phyloP scores from a whole-genome alignment of 2,329 filamentous ascomycete species.

The Daldinia eschscholtzii region DNA sequence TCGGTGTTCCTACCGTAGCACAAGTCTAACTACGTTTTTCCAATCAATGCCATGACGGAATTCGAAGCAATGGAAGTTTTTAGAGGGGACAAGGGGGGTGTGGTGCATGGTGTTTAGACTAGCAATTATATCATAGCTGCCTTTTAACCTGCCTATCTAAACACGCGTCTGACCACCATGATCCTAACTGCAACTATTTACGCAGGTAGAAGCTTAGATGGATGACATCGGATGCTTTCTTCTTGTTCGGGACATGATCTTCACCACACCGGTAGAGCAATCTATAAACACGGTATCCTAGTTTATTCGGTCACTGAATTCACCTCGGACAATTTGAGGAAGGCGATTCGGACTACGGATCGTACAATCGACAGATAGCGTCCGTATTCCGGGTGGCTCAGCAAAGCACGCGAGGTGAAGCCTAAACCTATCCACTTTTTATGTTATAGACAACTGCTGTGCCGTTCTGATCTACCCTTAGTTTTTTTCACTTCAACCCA shows the following conservation, averaged over 20 bases:
- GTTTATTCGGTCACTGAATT: neutral
- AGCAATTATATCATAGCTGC: constrained; percentile 9
- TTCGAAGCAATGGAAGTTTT: neutral
- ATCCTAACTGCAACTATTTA: neutral
- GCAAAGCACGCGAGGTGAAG: constrained; percentile 6
- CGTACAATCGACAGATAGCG: neutral
- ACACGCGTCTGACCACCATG: constrained; percentile 3
- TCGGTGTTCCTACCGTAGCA: constrained; percentile 13
- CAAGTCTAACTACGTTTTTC: constrained; percentile 1
- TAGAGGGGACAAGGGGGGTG: neutral
- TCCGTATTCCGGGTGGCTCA: constrained; percentile 27
- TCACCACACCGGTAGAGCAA: constrained; percentile 1
- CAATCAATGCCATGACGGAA: neutral
- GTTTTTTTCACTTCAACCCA: neutral
- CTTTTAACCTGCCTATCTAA: neutral
- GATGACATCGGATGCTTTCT: neutral
- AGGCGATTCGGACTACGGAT: constrained; percentile 12
- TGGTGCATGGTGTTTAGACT: neutral
- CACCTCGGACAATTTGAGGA: neutral
- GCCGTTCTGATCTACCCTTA: constrained; percentile 15
- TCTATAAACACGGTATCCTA: neutral
- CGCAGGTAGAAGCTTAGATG: neutral
- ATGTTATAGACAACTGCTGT: constrained; percentile 2
- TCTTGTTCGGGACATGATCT: neutral
- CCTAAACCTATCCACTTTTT: constrained; percentile 22